A percentile compares a stretch with the other conserved stretches of the same genome.
These are phyloP conservation scores for Bacidia rubella DNA, from an alignment of 495 filamentous ascomycete species.

Conservation along the genomic window DNA sequence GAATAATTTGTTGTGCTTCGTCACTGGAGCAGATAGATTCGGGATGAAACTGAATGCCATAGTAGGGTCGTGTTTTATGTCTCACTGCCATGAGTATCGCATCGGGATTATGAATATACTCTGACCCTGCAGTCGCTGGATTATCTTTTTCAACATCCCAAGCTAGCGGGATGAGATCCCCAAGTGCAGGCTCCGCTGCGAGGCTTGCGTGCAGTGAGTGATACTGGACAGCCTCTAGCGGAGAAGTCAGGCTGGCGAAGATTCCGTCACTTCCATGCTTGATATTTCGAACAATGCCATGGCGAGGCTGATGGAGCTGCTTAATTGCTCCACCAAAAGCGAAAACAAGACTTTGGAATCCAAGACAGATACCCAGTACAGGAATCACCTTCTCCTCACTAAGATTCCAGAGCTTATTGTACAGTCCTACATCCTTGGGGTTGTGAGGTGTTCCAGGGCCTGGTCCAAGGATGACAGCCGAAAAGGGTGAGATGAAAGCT, in stretches of 20 bases:
- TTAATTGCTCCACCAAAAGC: conserved; percentile 52
- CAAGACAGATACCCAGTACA: conserved; percentile 80
- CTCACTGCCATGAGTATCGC: conserved; percentile 63
- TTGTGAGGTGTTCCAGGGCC: conserved; percentile 59
- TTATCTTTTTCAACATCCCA: conserved; percentile 36
- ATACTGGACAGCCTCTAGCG: conserved; percentile 65
- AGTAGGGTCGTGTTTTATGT: conserved; percentile 64
- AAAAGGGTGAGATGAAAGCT: conserved; percentile 44
- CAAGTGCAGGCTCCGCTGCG: conserved; percentile 10
- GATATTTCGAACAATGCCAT: conserved; percentile 64
- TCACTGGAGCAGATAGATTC: conserved; percentile 78
- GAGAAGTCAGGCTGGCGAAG: conserved; percentile 37
- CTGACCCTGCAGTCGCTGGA: neutral
- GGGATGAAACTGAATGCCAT: conserved; percentile 88
- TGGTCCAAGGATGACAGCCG: conserved; percentile 68
- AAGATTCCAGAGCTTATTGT: conserved; percentile 63
- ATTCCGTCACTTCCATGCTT: conserved; percentile 36
- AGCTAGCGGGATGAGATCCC: conserved; percentile 46
- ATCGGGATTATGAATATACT: neutral
- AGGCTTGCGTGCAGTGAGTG: conserved; percentile 69
- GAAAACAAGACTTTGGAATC: conserved; percentile 71
- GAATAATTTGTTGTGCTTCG: conserved; percentile 51
- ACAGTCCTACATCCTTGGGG: conserved; percentile 64
- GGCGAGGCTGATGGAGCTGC: conserved; percentile 51
- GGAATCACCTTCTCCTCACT: conserved; percentile 45